Percentiles rank a stretch among this genome's conserved stretches.
phyloP scores from a whole-genome alignment of 495 filamentous ascomycete species.

The Tricharina praecox region DNA sequence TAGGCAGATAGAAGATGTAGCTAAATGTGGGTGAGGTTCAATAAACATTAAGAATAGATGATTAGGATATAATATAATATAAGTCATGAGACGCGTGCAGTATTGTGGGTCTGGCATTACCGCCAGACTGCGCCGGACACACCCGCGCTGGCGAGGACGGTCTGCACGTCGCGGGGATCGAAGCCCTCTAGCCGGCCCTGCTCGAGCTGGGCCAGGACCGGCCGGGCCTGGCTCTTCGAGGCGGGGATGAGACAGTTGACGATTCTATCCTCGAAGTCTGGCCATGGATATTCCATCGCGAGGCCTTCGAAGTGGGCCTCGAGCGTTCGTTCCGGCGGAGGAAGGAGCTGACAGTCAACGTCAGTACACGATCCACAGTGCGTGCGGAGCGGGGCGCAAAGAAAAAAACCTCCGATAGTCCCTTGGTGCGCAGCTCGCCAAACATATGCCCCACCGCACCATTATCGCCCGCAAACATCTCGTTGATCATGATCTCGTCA shows the following conservation, averaged over 20 bases:
- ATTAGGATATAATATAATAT: too few relatives aligned
- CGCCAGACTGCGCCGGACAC: conserved; percentile 1
- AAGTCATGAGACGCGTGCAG: too few relatives aligned
- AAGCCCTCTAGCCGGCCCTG: conserved; percentile 21
- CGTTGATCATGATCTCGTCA: conserved; percentile 20
- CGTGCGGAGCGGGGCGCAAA: too few relatives aligned
- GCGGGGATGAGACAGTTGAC: conserved; percentile 14
- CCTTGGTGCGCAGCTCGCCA: conserved; percentile 15
- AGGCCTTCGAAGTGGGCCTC: conserved; percentile 18
- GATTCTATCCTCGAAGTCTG: conserved; percentile 18
- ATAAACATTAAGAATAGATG: too few relatives aligned
- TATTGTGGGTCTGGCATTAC: too few relatives aligned
- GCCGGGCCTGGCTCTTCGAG: conserved; percentile 10
- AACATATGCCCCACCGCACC: conserved; percentile 15
- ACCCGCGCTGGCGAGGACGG: conserved; percentile 17
- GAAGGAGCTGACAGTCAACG: conserved; percentile 2
- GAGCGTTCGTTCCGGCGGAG: conserved; percentile 7
- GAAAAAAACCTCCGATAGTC: conserved; percentile 14
- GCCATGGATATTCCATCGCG: conserved; percentile 15
- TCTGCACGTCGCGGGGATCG: conserved; percentile 16
- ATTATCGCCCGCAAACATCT: conserved; percentile 20
- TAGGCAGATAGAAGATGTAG: too few relatives aligned
- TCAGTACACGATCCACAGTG: too few relatives aligned
- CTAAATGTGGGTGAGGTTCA: too few relatives aligned
- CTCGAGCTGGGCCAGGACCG: conserved; percentile 16